Evolutionary conservation across 2,329 filamentous ascomycete species (phyloP).

Genomic region (Elsinoe ampelina): DNA sequence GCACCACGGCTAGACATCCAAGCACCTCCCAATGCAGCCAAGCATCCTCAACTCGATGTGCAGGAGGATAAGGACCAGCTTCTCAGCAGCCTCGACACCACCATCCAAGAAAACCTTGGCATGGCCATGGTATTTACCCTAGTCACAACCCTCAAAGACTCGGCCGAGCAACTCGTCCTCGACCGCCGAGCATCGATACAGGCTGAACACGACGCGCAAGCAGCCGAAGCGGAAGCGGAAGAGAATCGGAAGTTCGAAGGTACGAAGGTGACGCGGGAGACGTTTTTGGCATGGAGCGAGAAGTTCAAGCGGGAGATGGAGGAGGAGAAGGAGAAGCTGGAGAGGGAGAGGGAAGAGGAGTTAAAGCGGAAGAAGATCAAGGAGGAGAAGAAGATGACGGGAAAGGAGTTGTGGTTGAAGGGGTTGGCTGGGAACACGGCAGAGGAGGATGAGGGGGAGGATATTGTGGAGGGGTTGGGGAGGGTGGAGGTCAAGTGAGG

Average conservation of each 20-base stretch:
- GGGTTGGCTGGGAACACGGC: conserved; percentile 50
- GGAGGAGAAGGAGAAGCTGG: conserved; percentile 50
- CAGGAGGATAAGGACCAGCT: conserved; percentile 68
- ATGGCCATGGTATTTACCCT: conserved; percentile 98
- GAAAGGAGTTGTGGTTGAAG: conserved; percentile 41
- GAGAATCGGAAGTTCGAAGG: conserved; percentile 97
- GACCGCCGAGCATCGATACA: conserved; percentile 59
- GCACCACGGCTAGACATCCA: conserved; percentile 74
- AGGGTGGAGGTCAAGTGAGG: conserved; percentile 54
- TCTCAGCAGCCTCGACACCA: conserved; percentile 60
- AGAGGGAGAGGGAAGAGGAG: conserved; percentile 62
- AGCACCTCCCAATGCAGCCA: conserved; percentile 58
- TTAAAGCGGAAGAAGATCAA: conserved; percentile 44
- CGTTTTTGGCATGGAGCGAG: conserved; percentile 74
- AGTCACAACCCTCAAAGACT: conserved; percentile 77
- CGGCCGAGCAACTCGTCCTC: conserved; percentile 73
- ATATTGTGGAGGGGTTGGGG: conserved; percentile 52
- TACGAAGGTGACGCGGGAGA: conserved; percentile 75
- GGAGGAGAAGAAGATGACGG: conserved; percentile 71
- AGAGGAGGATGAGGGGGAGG: conserved; percentile 57
- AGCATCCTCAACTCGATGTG: conserved; percentile 67
- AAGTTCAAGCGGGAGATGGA: conserved; percentile 72
- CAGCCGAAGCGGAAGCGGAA: conserved; percentile 64
- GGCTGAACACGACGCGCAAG: conserved; percentile 43
- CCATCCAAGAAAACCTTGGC: conserved; percentile 83